A percentile compares a stretch with the other conserved stretches of the same genome.
These are phyloP conservation scores for Cupressus sempervirens DNA, from an alignment of 75 land plant genomes.

Conservation along the genomic window DNA sequence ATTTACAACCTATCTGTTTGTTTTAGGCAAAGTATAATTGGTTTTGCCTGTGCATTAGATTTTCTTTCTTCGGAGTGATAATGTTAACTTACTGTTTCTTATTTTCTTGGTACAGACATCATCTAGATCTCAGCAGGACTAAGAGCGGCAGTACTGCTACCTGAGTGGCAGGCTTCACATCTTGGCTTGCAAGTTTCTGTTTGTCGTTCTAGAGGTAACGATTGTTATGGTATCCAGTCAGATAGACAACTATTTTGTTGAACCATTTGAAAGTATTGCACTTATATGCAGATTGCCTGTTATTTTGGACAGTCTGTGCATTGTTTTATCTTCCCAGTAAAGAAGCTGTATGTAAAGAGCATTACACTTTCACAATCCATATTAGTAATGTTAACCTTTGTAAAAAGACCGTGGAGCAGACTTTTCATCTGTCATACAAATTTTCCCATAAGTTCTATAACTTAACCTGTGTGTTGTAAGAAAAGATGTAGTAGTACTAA, in stretches of 20 bases:
- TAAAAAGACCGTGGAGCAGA: too few species aligned
- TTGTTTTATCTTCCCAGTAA: background rate
- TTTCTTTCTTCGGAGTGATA: background rate
- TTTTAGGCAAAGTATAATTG: background rate
- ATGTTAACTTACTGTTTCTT: background rate
- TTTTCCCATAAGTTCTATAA: too few species aligned
- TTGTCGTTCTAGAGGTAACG: slow-evolving; percentile 65
- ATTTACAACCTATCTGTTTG: background rate
- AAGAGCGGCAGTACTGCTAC: slow-evolving; percentile 64
- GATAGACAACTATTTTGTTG: background rate
- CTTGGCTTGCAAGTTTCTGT: slow-evolving; percentile 66
- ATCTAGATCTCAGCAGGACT: slow-evolving; percentile 78
- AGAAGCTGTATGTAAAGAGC: background rate
- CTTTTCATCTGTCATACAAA: too few species aligned
- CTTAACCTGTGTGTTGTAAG: background rate
- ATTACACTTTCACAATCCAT: background rate
- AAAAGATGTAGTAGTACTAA: background rate
- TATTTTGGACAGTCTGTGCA: background rate
- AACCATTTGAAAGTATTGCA: background rate
- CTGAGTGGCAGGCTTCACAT: slow-evolving; percentile 53
- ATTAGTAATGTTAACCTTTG: too few species aligned
- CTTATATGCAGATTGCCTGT: background rate
- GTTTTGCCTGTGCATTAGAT: background rate
- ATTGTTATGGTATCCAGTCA: background rate
- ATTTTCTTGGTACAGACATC: slow-evolving; percentile 33